Conservation (phyloP, 2,329 filamentous ascomycete genomes). For the Phoma sp. region DNA sequence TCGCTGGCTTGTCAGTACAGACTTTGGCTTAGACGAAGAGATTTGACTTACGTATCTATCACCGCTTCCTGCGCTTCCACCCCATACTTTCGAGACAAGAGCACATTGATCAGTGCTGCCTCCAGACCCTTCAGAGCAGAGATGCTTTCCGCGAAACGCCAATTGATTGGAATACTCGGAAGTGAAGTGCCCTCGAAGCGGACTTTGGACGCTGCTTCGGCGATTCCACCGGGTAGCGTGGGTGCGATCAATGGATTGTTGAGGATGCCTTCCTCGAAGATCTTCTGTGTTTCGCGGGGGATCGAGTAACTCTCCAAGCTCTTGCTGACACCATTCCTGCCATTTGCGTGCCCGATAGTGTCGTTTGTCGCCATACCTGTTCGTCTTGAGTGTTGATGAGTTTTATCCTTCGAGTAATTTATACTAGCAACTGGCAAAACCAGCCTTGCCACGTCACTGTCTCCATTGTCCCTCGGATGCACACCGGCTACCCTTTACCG, state of each 20-base stretch:
- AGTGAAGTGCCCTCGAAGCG: conserved; percentile 52
- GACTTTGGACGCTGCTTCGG: conserved; percentile 45
- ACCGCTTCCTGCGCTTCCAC: conserved; percentile 48
- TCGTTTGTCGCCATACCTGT: conserved; percentile 7
- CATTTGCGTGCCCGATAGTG: neutral
- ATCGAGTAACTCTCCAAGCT: conserved; percentile 33
- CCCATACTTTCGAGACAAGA: conserved; percentile 56
- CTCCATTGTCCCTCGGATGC: neutral
- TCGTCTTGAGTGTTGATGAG: neutral
- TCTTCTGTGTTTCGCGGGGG: conserved; percentile 29
- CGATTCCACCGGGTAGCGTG: conserved; percentile 45
- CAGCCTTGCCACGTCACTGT: neutral
- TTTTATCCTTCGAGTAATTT: neutral
- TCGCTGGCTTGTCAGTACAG: conserved; percentile 34
- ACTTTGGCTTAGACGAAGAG: no score
- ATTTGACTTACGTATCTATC: conserved; percentile 53
- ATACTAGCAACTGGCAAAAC: no score
- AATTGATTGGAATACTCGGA: conserved; percentile 61
- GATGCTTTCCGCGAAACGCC: conserved; percentile 62
- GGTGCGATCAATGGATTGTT: conserved; percentile 50
- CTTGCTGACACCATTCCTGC: conserved; percentile 4
- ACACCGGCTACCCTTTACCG: no score
- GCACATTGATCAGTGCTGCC: conserved; percentile 53
- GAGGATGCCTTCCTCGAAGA: conserved; percentile 51
- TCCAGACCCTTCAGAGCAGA: conserved; percentile 58